Percentiles rank a stretch among this genome's conserved stretches.
phyloP scores from a whole-genome alignment of 108 stramenopile genomes.

The Nannochloropsis salina region DNA sequence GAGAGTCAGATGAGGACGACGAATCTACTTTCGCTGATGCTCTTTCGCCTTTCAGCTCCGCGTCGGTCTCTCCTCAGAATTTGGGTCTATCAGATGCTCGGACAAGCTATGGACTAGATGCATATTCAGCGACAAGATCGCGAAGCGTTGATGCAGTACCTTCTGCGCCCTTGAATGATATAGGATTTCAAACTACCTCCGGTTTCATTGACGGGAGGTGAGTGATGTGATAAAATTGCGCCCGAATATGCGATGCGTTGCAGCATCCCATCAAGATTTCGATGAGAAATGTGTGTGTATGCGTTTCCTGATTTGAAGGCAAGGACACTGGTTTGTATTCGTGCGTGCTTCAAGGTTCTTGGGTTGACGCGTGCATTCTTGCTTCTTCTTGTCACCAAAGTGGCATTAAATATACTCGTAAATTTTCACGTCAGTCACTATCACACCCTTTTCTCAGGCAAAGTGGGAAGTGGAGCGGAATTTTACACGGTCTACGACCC shows the following conservation, averaged over 20 bases:
- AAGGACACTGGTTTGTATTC: too few species aligned
- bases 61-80: neutral
- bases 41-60: neutral
- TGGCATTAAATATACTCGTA: too few species aligned
- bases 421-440: too few species aligned
- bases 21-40: neutral
- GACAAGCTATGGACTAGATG: neutral
- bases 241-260: too few species aligned
- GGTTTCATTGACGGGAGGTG: constrained; percentile 14
- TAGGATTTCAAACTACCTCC: neutral
- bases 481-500: neutral
- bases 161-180: neutral
- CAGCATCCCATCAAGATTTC: too few species aligned
- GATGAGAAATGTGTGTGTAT: too few species aligned
- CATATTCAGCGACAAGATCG: neutral
- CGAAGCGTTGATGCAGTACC: neutral
- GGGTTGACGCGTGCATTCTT: too few species aligned
- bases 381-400: too few species aligned
- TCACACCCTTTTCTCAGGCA: neutral
- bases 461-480: constrained; percentile 10
- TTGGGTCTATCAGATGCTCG: neutral
- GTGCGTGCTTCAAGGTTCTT: too few species aligned
- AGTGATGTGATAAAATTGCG: neutral
- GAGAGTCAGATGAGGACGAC: neutral
- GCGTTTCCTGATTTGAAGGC: too few species aligned